These are phyloP conservation scores for Citrus hindsii DNA, from an alignment of 345 rosid species.

Conservation along the genomic window DNA sequence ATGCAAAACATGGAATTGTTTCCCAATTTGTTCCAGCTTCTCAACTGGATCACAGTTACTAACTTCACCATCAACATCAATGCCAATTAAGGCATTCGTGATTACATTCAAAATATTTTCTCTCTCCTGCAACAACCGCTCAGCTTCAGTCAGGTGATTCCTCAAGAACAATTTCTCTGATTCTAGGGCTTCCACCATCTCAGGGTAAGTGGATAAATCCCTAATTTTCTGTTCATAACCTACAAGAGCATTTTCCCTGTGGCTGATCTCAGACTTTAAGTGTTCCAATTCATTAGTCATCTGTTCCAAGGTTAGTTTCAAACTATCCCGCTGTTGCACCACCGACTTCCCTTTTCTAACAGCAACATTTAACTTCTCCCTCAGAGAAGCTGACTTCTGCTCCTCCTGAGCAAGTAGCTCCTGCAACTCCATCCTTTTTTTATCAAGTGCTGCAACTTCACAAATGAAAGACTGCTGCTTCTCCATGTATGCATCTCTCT, in stretches of 20 bases:
- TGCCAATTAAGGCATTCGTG: slow-evolving; percentile 42
- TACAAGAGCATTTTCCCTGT: slow-evolving; percentile 43
- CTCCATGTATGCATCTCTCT: slow-evolving; percentile 61
- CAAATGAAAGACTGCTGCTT: slow-evolving; percentile 52
- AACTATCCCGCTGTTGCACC: slow-evolving; percentile 81
- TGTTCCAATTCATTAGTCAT: slow-evolving; percentile 55
- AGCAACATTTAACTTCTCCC: slow-evolving; percentile 90
- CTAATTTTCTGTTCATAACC: slow-evolving; percentile 56
- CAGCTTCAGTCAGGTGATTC: slow-evolving; percentile 58
- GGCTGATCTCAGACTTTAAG: slow-evolving; percentile 62
- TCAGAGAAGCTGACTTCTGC: slow-evolving; percentile 70
- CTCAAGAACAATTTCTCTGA: slow-evolving; percentile 58
- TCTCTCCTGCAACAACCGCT: slow-evolving; percentile 55
- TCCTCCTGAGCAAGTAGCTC: slow-evolving; percentile 72
- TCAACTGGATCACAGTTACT: slow-evolving; percentile 47
- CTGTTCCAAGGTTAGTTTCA: slow-evolving; percentile 74
- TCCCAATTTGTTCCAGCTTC: slow-evolving; percentile 55
- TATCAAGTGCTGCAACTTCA: slow-evolving; percentile 59
- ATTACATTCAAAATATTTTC: slow-evolving; percentile 43
- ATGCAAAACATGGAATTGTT: slow-evolving; percentile 51
- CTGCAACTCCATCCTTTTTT: slow-evolving; percentile 56
- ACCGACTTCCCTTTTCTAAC: slow-evolving; percentile 94
- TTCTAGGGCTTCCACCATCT: slow-evolving; percentile 52
- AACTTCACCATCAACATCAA: slow-evolving; percentile 59
- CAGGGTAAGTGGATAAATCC: slow-evolving; percentile 49